Percentiles rank a stretch among this genome's conserved stretches.
Conservation (phyloP, 2,329 filamentous ascomycete species). For the Fusarium nurragi region DNA sequence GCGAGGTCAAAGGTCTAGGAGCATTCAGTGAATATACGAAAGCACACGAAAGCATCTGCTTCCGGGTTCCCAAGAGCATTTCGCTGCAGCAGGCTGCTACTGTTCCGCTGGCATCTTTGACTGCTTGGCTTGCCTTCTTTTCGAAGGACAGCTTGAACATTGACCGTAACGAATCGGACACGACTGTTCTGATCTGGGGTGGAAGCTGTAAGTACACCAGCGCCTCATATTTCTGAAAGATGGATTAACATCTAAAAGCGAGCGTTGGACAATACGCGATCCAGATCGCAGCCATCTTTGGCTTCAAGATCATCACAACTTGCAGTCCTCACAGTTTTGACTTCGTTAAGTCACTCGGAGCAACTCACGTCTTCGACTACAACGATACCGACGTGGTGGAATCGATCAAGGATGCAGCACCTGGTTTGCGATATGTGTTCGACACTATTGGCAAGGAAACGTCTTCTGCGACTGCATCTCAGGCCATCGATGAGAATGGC, state of each 20-base stretch:
- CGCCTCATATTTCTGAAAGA: background rate
- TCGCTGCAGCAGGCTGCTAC: slow-evolving; percentile 49
- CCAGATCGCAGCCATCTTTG: slow-evolving; percentile 48
- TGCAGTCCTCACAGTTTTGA: slow-evolving; percentile 49
- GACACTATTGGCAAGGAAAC: slow-evolving; percentile 54
- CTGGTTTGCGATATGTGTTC: slow-evolving; percentile 50
- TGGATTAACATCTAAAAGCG: slow-evolving; percentile 36
- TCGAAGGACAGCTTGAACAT: slow-evolving; percentile 51
- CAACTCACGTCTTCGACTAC: slow-evolving; percentile 53
- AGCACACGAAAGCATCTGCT: slow-evolving; percentile 54
- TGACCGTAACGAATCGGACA: slow-evolving; percentile 20
- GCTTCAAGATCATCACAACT: slow-evolving; percentile 50
- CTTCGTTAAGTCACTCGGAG: slow-evolving; percentile 47
- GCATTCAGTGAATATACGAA: slow-evolving; percentile 53
- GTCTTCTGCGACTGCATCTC: slow-evolving; percentile 49
- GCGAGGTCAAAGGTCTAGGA: slow-evolving; percentile 47
- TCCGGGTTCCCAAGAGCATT: slow-evolving; percentile 49
- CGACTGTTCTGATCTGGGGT: slow-evolving; percentile 54
- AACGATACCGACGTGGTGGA: slow-evolving; percentile 49
- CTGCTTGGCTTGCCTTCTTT: slow-evolving; percentile 53
- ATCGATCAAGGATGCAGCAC: slow-evolving; percentile 47
- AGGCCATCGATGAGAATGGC: slow-evolving; percentile 41
- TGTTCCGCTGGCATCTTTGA: slow-evolving; percentile 52
- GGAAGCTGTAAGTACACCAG: slow-evolving; percentile 51
- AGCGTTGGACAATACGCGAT: slow-evolving; percentile 52